A percentile compares a stretch with the other conserved stretches of the same genome.
These are phyloP conservation scores for Paramecium octaurelia DNA, from an alignment of 73 alveolate species.

Conservation along the genomic window DNA sequence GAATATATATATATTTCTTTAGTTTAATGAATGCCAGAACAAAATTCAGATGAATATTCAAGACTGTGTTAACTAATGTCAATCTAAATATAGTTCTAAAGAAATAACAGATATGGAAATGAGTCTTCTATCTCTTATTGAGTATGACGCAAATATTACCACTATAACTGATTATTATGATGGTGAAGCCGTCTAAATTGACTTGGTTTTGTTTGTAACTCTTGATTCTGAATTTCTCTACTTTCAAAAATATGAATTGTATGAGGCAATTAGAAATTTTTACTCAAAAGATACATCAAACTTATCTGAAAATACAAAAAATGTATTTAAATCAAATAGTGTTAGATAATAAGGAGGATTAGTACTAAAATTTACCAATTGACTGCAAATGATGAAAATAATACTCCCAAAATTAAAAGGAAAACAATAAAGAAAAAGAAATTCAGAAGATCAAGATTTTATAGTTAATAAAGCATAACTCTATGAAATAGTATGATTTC, in stretches of 20 bases:
- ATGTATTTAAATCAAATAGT: neutral
- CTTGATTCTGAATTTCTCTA: neutral
- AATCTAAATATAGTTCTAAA: neutral
- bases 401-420: neutral
- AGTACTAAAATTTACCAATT: neutral
- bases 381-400: neutral
- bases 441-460: neutral
- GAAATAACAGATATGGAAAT: neutral
- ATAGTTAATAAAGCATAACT: neutral
- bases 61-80: slow-evolving; percentile 24
- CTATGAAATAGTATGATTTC: neutral
- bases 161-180: slow-evolving; percentile 24
- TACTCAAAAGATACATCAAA: neutral
- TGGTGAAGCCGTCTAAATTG: neutral
- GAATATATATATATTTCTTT: neutral
- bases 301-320: neutral
- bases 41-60: neutral
- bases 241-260: neutral
- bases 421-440: neutral
- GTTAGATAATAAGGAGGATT: neutral
- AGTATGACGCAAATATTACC: neutral
- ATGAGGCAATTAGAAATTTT: neutral
- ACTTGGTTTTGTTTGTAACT: slow-evolving; percentile 29
- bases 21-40: slow-evolving; percentile 28
- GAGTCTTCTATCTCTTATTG: neutral